Evolutionary conservation across 2,329 filamentous ascomycete genomes (phyloP).

Genomic region (Exserohilum turcica): DNA sequence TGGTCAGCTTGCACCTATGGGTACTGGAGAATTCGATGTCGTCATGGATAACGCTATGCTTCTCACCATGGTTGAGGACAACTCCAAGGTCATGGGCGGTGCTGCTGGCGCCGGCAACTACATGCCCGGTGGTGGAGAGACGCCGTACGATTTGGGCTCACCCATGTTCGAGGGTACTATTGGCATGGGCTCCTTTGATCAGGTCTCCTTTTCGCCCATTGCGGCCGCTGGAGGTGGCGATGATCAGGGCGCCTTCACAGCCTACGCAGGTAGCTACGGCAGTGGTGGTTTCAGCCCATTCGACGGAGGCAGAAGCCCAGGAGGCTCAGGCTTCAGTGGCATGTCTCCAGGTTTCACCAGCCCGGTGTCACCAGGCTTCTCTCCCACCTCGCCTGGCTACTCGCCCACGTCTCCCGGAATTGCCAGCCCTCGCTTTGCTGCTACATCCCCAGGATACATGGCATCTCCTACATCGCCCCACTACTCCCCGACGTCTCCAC

Average conservation of each 20-base stretch:
- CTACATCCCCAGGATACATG: conserved; percentile 59
- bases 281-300: conserved; percentile 70
- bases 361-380: conserved; percentile 53
- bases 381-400: conserved; percentile 44
- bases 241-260: conserved; percentile 59
- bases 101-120: conserved; percentile 72
- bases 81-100: conserved; percentile 68
- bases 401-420: conserved; percentile 71
- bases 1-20: conserved; percentile 94
- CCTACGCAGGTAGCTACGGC: conserved; percentile 70
- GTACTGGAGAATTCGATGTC: conserved; percentile 94
- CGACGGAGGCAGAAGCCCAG: conserved; percentile 67
- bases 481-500: conserved; percentile 66
- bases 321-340: conserved; percentile 56
- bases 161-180: conserved; percentile 66
- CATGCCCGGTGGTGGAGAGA: conserved; percentile 79
- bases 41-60: conserved; percentile 94
- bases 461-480: conserved; percentile 62
- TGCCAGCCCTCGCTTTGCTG: conserved; percentile 61
- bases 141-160: conserved; percentile 82
- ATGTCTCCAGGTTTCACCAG: conserved; percentile 47
- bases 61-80: conserved; percentile 91
- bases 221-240: conserved; percentile 67
- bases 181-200: conserved; percentile 65
- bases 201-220: conserved; percentile 72